Evolutionary conservation across 169 alveolate species (phyloP), one percentile per base, ranked within the genome.

Genomic region (Cryptosporidium baileyi): DNA sequence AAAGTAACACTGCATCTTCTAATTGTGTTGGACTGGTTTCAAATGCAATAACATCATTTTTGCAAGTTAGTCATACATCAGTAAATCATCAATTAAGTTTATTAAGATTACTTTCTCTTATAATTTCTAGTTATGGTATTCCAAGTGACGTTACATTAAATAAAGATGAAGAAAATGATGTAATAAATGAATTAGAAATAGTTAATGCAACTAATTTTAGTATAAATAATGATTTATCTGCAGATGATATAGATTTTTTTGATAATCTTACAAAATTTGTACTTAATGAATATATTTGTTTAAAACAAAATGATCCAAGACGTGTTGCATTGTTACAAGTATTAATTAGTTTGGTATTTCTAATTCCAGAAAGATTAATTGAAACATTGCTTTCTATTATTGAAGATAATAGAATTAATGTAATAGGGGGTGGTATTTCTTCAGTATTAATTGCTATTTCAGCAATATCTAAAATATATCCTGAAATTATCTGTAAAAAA

Each of bases 281-380:
- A 7, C 7, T 74, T 34, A 74, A 74, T 36, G 85, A 74, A 57
- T 74, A 74, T 38, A 59, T 74, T 36, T 74, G 52, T 51, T 57
- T 74, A 45, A 74, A 74, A n/a, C 60, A 54, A 1, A 74, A 38
- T 40, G 85, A 74, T 36, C 67, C 85, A 54, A 74, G 85, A 28
- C 49, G 85, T 28, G 85, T 74, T 57, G 85, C 85, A 22, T 61
- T 74, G 22, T 60, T 74, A 17, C 85, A 74, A 32, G 85, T 74
- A 38, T 4, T 74, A 26, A 43, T 74, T 4, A 74, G 85, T 28
- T 51, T 74, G 15, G 65, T 57, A 49, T 57, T 74, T 54, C 36
- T 74, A 15, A 74, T 74, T 36, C 85, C 85, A 7, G 85, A 74
- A 22, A 57, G 40, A 6, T 43, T 74, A 6, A 40, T 74, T 30